phyloP scores from a whole-genome alignment of 2,329 filamentous ascomycete genomes.

The Pseudonectria buxi region DNA sequence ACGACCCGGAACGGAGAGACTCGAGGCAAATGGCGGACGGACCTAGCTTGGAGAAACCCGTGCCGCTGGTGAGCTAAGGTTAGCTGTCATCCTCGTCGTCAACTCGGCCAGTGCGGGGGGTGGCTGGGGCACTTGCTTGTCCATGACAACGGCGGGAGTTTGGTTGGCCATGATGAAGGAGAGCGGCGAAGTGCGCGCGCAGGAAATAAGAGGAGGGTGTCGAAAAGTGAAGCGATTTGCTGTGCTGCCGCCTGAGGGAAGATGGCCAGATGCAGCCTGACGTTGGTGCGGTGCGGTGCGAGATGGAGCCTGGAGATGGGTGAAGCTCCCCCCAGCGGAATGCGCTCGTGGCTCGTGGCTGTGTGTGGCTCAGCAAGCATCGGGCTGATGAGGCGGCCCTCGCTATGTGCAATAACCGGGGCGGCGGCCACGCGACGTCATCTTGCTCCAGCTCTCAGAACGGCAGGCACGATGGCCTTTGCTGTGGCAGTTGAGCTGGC shows the following conservation, averaged over 20 bases:
- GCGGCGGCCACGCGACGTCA: slow-evolving; percentile 4
- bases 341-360: slow-evolving; percentile 11
- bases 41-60: slow-evolving; percentile 99
- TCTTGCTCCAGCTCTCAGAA: background rate
- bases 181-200: slow-evolving; percentile 18
- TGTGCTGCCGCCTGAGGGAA: background rate
- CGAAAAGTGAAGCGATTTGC: slow-evolving; percentile 5
- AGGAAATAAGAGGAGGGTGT: slow-evolving; percentile 5
- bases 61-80: slow-evolving; percentile 64
- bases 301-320: slow-evolving; percentile 1
- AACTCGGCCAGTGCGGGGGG: slow-evolving; percentile 15
- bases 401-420: slow-evolving; percentile 10
- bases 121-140: slow-evolving; percentile 73
- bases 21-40: slow-evolving; percentile 27
- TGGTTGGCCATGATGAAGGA: slow-evolving; percentile 74
- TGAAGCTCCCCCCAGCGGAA: slow-evolving; percentile 17
- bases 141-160: slow-evolving; percentile 99
- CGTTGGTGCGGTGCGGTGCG: slow-evolving; percentile 5
- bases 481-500: too few species aligned
- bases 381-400: slow-evolving; percentile 3
- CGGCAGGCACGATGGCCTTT: slow-evolving; percentile 4
- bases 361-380: slow-evolving; percentile 5
- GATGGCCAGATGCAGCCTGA: background rate
- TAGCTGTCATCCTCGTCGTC: slow-evolving; percentile 19
- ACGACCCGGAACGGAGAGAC: slow-evolving; percentile 5